phyloP scores from a whole-genome alignment of 2,329 filamentous ascomycete genomes.

The Trichoderma endophyticum region DNA sequence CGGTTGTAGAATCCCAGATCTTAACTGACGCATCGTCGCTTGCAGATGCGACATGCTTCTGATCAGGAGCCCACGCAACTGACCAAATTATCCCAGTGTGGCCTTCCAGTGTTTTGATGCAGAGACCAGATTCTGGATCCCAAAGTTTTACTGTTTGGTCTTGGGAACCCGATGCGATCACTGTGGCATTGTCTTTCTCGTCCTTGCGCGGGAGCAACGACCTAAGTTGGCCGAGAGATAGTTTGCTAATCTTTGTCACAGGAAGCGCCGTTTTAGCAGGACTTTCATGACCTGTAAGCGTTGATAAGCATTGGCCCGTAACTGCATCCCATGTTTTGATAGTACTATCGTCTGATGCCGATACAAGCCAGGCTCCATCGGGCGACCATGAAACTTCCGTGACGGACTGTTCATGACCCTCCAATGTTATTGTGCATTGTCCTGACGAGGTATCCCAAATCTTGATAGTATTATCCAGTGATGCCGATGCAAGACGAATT shows the following conservation, averaged over 20 bases:
- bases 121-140: not conserved
- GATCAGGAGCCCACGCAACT: not conserved
- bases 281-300: not conserved
- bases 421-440: not conserved
- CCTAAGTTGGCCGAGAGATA: not conserved
- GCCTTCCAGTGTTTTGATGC: not conserved
- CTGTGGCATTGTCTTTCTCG: not conserved
- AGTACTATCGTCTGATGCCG: not conserved
- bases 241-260: not conserved
- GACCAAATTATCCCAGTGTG: not conserved
- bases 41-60: not conserved
- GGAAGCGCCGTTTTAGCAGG: not conserved
- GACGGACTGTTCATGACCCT: not conserved
- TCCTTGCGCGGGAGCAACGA: not conserved
- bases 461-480: not conserved
- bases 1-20: not conserved
- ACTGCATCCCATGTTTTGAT: not conserved
- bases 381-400: not conserved
- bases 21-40: not conserved
- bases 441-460: not conserved
- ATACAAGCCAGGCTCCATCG: not conserved
- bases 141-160: not conserved
- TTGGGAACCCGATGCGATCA: not conserved
- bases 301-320: not conserved
- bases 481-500: not conserved